phyloP scores from a whole-genome alignment of 495 filamentous ascomycete species.

The Aspergillus bridgeri region DNA sequence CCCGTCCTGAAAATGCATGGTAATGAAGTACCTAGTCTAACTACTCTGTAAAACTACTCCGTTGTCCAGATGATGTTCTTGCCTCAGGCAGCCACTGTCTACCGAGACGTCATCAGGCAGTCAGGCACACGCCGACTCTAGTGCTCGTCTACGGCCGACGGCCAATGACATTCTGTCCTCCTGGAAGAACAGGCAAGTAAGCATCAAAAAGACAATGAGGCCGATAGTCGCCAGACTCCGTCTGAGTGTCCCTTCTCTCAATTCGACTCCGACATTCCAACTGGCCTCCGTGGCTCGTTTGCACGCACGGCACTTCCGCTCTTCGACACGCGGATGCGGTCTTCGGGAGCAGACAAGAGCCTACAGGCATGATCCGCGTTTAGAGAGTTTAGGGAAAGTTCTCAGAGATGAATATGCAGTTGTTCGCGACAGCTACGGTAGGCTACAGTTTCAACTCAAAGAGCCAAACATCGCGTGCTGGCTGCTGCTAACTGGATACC shows the following conservation, averaged over 20 bases:
- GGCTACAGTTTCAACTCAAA: slow-evolving; percentile 6
- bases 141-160: not conserved
- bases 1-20: too few species aligned
- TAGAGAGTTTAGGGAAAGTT: slow-evolving; percentile 60
- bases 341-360: slow-evolving; percentile 5
- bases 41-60: too few species aligned
- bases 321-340: slow-evolving; percentile 9
- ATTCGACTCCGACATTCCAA: not conserved
- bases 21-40: too few species aligned
- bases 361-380: slow-evolving; percentile 51
- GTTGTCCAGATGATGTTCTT: not conserved
- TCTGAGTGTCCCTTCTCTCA: not conserved
- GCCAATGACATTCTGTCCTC: not conserved
- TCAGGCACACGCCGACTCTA: not conserved
- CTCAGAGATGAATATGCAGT: slow-evolving; percentile 75
- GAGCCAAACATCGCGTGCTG: not conserved
- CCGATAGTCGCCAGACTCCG: slow-evolving; percentile 12
- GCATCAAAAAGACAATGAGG: slow-evolving; percentile 20
- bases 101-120: too few species aligned
- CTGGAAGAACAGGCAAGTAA: not conserved
- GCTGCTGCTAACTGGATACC: not conserved
- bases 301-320: slow-evolving; percentile 10
- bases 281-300: not conserved
- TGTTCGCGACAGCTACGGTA: slow-evolving; percentile 69
- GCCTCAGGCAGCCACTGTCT: not conserved